Conservation (phyloP, 2,329 filamentous ascomycete genomes). For the Fusarium oxysporum region DNA sequence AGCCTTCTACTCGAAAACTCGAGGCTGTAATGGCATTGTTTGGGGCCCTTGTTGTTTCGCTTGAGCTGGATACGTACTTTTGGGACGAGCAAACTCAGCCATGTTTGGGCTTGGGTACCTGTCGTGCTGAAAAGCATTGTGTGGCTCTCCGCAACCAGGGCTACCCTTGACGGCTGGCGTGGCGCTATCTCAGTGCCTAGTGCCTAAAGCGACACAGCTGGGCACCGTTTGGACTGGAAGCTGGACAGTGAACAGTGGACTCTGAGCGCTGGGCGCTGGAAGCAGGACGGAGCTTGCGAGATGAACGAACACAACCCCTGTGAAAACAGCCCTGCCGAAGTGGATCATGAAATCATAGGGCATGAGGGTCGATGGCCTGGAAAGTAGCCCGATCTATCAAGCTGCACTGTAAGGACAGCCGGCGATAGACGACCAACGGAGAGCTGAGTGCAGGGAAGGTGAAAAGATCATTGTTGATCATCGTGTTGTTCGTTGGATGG, state of each 20-base stretch:
- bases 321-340: conserved; percentile 38
- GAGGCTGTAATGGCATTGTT: conserved; percentile 26
- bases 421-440: conserved; percentile 20
- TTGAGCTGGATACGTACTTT: conserved; percentile 31
- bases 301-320: conserved; percentile 42
- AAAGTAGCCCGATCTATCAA: conserved; percentile 40
- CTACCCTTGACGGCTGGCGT: conserved; percentile 42
- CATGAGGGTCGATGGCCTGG: conserved; percentile 39
- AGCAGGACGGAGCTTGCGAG: conserved; percentile 41
- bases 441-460: conserved; percentile 28
- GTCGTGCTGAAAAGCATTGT: conserved; percentile 40
- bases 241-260: conserved; percentile 27
- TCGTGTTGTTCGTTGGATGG: conserved; percentile 4
- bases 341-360: conserved; percentile 48
- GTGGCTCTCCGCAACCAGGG: conserved; percentile 40
- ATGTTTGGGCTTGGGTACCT: conserved; percentile 37
- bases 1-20: conserved; percentile 4
- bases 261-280: conserved; percentile 40
- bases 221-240: conserved; percentile 33
- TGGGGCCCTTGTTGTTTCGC: conserved; percentile 16
- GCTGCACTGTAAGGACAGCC: conserved; percentile 14
- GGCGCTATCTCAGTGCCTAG: conserved; percentile 37
- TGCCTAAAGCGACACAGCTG: conserved; percentile 31
- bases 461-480: conserved; percentile 7
- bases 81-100: conserved; percentile 32